Evolutionary conservation across 148 eudicot genomes (phyloP), one percentile per base, ranked within the genome.

Genomic region (Chenopodium formosanum): DNA sequence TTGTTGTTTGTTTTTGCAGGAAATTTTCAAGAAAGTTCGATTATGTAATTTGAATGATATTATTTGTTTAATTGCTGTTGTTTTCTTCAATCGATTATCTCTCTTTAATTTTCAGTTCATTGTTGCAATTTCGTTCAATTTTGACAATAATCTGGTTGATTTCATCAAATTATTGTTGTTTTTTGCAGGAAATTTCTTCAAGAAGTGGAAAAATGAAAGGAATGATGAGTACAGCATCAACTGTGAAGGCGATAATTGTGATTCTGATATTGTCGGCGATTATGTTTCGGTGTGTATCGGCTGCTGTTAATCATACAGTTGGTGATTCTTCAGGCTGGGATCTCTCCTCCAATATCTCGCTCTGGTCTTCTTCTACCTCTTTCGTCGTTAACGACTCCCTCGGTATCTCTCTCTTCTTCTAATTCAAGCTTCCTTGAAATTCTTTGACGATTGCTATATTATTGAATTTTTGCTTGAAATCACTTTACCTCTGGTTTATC

Each of bases 341-440:
- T 25, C 74, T 83, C 12, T 48, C 74, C 11, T 73, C 85, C 9
- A 66, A 83, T 48, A 27, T 83, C 29, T 40, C 81, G 65, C 73
- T 63, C 40, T 83, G 85, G 85, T 78, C 85, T 78, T 16, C 77
- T 65, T 72, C 82, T 1, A 48, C 65, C 7, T 70, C 81, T 0
- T 50, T 83, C 71, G 52, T 53, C 60, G 74, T 78, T 78, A 78
- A 83, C n/a, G 85, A 83, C 74, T 72, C 85, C 0, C 85, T 83
- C 20, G 50, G 85, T 83, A 52, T 62, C 48, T 17, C 73, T 27
- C 63, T 23, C n/a, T 56, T 56, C 9, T 9, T 40, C 32, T 77
- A 3, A 56, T 56, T 56, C 1, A 56, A 56, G 63, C 63, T 62
- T 62, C 7, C 66, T 22, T 20, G 9, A 62, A 20, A n/a, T 20